These are phyloP conservation scores for Rhodotorula sp. DNA, from an alignment of 1,284 basidiomycete genomes.

Conservation along the genomic window DNA sequence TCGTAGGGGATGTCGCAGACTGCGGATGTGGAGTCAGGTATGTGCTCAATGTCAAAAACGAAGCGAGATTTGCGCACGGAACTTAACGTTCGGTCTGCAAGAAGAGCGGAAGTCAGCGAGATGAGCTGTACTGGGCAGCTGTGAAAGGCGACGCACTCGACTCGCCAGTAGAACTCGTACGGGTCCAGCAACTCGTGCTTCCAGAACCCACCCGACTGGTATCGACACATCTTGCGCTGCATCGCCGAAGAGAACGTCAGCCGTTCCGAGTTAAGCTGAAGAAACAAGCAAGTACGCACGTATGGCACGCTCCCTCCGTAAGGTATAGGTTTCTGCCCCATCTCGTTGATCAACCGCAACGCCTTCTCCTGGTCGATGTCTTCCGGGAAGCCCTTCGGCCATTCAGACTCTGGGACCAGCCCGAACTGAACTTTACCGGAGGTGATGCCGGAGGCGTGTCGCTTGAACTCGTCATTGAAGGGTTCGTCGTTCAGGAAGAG, in stretches of 20 bases:
- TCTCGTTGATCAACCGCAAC: slow-evolving; percentile 53
- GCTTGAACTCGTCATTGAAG: slow-evolving; percentile 50
- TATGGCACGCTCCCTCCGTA: slow-evolving; percentile 63
- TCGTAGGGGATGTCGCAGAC: slow-evolving; percentile 44
- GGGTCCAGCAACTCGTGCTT: slow-evolving; percentile 56
- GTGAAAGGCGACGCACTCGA: slow-evolving; percentile 52
- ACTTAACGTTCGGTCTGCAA: slow-evolving; percentile 37
- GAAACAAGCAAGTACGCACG: slow-evolving; percentile 80
- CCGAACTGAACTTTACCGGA: slow-evolving; percentile 60
- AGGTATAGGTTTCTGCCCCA: slow-evolving; percentile 77
- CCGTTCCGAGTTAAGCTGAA: slow-evolving; percentile 58
- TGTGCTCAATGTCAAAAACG: not conserved
- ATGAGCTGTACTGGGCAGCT: too few relatives aligned
- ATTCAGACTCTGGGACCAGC: slow-evolving; percentile 73
- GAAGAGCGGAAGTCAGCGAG: too few relatives aligned
- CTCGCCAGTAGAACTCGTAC: slow-evolving; percentile 91
- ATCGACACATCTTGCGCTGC: slow-evolving; percentile 77
- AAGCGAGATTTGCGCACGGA: slow-evolving; percentile 5
- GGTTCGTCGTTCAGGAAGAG: slow-evolving; percentile 51
- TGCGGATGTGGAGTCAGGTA: not conserved
- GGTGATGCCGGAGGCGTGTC: slow-evolving; percentile 44
- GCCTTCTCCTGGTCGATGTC: too few relatives aligned
- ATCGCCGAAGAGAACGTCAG: not conserved
- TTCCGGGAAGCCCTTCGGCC: slow-evolving; percentile 67
- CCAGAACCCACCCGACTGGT: slow-evolving; percentile 53